Evolutionary conservation across 73 alveolate genomes (phyloP), one percentile per base, ranked within the genome.

Genomic region (Paramecium caudatum): DNA sequence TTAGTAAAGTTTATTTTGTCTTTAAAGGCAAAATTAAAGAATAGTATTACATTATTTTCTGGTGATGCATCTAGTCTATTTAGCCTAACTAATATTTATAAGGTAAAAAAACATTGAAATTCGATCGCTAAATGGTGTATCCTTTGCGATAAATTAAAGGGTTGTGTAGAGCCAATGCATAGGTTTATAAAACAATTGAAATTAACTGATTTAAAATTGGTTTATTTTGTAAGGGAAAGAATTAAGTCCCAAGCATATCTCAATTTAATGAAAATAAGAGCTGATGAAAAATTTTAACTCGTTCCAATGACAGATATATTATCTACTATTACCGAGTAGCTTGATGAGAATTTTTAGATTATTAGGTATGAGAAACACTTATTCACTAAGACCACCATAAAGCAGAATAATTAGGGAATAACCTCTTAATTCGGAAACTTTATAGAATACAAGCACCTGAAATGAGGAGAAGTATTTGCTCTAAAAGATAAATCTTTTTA

Each of bases 31-130:
- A 34, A 45, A 27, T 74, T 90, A 25, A 46, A 50, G 4, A 86
- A 94, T 0, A 91, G 91, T 17, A 87, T 94, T 1, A 69, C 91
- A 23, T 82, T 94, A 7, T 94, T 94, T 80, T 70, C 94, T 82
- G 98, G 98, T 74, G 98, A 94, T 81, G 17, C 91, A 8, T 94
- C 92, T 69, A 78, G 93, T 27, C 98, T 96, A 50, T 94, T 96
- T 1, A 90, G 90, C 5, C 85, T 94, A 25, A 37, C 93, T 9
- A 85, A 82, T 4, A 47, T 91, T 32, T 90, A 82, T 50, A 93
- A 32, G 98, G 98, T 16, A 91, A 80, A 41, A 34, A 13, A 12
- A 32, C 6, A 68, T 4, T 16, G 9, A 5, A 32, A 10, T 10
- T 68, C 25, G 84, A 49, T n/a, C 43, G 37, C 37, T 80, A 95